phyloP scores from a whole-genome alignment of 768 basidiomycete genomes.

The Hemileccinum rubropunctum region DNA sequence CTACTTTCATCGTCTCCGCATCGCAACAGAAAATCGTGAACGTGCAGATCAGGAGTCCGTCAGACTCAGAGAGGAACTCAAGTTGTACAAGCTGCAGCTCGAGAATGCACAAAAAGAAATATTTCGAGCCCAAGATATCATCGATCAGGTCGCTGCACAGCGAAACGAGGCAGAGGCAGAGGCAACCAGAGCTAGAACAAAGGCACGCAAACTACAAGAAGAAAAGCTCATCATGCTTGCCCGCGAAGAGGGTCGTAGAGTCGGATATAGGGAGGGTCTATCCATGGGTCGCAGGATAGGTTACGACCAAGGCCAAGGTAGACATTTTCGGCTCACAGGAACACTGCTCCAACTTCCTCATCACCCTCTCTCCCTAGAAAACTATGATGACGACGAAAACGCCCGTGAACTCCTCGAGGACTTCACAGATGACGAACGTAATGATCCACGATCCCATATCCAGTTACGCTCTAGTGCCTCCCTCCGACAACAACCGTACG shows the following conservation, averaged over 20 bases:
- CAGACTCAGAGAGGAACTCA: slow-evolving; percentile 41
- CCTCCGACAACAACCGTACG: slow-evolving; percentile 23
- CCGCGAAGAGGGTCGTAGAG: slow-evolving; percentile 41
- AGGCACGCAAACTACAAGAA: slow-evolving; percentile 42
- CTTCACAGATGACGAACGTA: slow-evolving; percentile 20
- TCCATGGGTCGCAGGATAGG: slow-evolving; percentile 31
- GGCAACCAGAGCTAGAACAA: slow-evolving; percentile 44
- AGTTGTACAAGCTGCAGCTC: slow-evolving; percentile 44
- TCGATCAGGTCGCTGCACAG: slow-evolving; percentile 41
- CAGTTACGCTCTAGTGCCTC: slow-evolving; percentile 17
- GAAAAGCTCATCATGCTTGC: slow-evolving; percentile 40
- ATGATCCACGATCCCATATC: slow-evolving; percentile 13
- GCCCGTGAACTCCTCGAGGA: slow-evolving; percentile 10
- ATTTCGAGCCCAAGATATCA: slow-evolving; percentile 39
- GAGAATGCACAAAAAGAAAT: slow-evolving; percentile 46
- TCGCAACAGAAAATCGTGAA: slow-evolving; percentile 38
- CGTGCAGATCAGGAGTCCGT: slow-evolving; percentile 38
- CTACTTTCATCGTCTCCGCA: slow-evolving; percentile 40
- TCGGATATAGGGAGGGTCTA: slow-evolving; percentile 43
- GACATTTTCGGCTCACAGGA: slow-evolving; percentile 6
- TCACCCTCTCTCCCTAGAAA: slow-evolving; percentile 10
- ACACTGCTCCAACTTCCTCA: slow-evolving; percentile 13
- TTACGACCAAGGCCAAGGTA: slow-evolving; percentile 25
- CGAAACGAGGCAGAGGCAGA: slow-evolving; percentile 45
- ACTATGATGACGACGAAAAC: slow-evolving; percentile 13